Evolutionary conservation across 23 red algal genomes (phyloP), one percentile per base, ranked within the genome.

Genomic region (Gracilariopsis chorda): DNA sequence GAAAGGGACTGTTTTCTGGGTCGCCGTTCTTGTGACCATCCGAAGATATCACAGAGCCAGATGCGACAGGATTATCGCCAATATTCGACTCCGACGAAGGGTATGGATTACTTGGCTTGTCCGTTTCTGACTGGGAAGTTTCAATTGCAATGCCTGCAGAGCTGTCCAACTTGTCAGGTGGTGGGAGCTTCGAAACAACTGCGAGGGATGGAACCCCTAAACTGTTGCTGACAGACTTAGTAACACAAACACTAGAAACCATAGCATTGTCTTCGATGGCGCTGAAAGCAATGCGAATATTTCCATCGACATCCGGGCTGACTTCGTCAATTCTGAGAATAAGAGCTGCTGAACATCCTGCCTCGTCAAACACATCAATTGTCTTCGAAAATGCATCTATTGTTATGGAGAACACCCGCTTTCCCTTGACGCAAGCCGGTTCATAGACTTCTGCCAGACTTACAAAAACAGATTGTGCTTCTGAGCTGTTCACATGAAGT

Each of bases 251-350:
- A 36, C 39, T 33, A 53, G 76, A 80, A 53, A 80, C 19, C 76
- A 80, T 80, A 34, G 76, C 76, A 47, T 80, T 53, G 19, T 80
- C 52, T 34, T 53, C 40, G 23, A 53, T n/a, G n/a, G 76, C 48
- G 30, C 32, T 57, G 42, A 80, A 42, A 4, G n/a, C 52, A 57
- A 80, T 80, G 23, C 1, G 33, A 13, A 80, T 80, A 34, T 37
- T 58, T n/a, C 32, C 32, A 23, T 17, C 52, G 42, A 1, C 25
- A 41, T 80, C 21, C 20, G 85, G 85, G 39, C 12, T 57, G 24
- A 89, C 85, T 21, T 69, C 85, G 42, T 89, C 85, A 33, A 89
- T 57, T 56, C 85, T 64, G n/a, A 89, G 45, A 51, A 73, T 55
- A n/a, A 89, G 43, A 23, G 85, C 69, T 24, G 68, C 46, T 3